Evolutionary conservation across 106 monocot species (phyloP).

Genomic region (Apostasia shenzhenica): DNA sequence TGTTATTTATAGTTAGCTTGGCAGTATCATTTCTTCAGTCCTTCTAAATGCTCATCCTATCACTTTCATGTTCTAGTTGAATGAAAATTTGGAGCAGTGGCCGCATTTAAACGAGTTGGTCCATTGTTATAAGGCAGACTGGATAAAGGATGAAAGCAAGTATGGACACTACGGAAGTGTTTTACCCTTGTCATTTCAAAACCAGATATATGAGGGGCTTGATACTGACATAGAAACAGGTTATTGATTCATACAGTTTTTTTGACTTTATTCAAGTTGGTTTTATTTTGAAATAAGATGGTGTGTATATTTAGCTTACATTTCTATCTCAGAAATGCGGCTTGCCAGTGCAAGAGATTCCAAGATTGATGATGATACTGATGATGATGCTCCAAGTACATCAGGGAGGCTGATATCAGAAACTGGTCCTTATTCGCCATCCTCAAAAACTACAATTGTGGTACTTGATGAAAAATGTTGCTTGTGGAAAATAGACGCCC

Average conservation of each 20-base stretch:
- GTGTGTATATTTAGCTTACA: not conserved
- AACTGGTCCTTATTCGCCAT: constrained; percentile 13
- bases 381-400: constrained; percentile 80
- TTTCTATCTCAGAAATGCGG: constrained; percentile 52
- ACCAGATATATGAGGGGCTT: constrained; percentile 90
- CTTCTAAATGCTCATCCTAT: not conserved
- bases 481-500: too few relatives aligned
- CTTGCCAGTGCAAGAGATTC: constrained; percentile 65
- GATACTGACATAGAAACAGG: constrained; percentile 99
- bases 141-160: constrained; percentile 78
- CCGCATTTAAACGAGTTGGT: constrained; percentile 91
- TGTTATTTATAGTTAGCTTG: not conserved
- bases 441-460: constrained; percentile 16
- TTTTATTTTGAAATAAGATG: not conserved
- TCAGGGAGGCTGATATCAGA: constrained; percentile 73
- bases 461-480: constrained; percentile 10
- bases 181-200: constrained; percentile 50
- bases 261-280: not conserved
- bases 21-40: not conserved
- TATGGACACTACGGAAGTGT: constrained; percentile 80
- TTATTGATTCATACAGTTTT: constrained; percentile 1
- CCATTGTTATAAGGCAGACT: constrained; percentile 85
- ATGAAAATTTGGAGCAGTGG: constrained; percentile 90
- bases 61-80: constrained; percentile 38
- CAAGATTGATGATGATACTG: constrained; percentile 48